Conservation (phyloP, 768 basidiomycete species). For the Lyophyllum decastes region DNA sequence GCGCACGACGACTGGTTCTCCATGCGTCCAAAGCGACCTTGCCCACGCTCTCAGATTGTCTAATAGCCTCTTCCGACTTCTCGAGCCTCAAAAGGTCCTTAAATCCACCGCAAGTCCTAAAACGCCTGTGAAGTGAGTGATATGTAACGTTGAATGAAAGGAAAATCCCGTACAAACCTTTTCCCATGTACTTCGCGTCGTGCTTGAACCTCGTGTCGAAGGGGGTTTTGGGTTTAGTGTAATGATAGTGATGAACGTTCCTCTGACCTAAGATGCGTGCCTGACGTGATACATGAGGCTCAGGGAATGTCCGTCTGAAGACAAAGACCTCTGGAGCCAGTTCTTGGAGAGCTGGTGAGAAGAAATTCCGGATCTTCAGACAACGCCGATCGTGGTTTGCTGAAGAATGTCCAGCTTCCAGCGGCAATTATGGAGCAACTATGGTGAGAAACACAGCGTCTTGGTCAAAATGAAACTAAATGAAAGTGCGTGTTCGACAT, state of each 20-base stretch:
- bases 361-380: too few species aligned
- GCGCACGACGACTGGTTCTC: not conserved
- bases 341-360: too few species aligned
- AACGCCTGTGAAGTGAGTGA: constrained; percentile 1
- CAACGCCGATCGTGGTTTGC: not conserved
- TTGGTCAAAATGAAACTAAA: not conserved
- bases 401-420: not conserved
- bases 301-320: not conserved
- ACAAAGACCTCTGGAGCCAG: not conserved
- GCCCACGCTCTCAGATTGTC: not conserved
- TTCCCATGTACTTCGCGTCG: not conserved
- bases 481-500: constrained; percentile 5
- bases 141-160: constrained; percentile 2
- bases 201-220: not conserved
- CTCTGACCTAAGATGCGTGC: not conserved
- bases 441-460: not conserved
- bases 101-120: not conserved
- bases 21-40: not conserved
- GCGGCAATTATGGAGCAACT: not conserved
- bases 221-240: not conserved
- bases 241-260: not conserved
- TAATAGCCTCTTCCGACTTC: not conserved
- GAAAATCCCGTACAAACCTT: not conserved
- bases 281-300: constrained; percentile 13
- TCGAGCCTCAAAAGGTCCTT: not conserved